phyloP scores from a whole-genome alignment of 371 early-diverging fungal species.

The Circinella umbellata region DNA sequence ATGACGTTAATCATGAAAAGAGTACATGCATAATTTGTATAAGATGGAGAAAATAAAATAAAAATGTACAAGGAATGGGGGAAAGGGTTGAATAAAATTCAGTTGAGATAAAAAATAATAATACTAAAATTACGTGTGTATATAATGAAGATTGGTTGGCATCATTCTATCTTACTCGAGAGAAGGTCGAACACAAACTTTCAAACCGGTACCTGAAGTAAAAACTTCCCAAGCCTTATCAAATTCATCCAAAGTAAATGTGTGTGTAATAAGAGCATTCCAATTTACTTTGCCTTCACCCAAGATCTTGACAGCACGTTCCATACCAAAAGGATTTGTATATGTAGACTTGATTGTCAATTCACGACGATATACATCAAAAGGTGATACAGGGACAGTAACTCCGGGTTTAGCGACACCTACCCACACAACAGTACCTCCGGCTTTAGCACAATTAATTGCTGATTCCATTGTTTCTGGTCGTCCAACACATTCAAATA shows the following conservation, averaged over 20 bases:
- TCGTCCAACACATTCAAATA: conserved; percentile 63
- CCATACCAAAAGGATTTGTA: conserved; percentile 63
- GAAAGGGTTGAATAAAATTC: too few species aligned
- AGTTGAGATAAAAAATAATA: too few species aligned
- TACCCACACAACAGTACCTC: conserved; percentile 59
- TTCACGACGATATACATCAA: conserved; percentile 59
- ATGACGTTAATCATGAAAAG: too few species aligned
- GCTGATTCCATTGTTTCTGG: conserved; percentile 52
- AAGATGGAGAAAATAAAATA: too few species aligned
- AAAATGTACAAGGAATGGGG: too few species aligned
- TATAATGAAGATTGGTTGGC: too few species aligned
- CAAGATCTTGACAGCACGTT: conserved; percentile 58
- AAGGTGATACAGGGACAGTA: conserved; percentile 51
- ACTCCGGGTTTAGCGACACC: conserved; percentile 60
- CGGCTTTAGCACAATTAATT: conserved; percentile 52
- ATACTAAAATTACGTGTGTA: too few species aligned
- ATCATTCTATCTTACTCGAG: neutral
- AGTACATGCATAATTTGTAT: too few species aligned
- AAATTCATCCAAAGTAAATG: conserved; percentile 53
- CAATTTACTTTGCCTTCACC: conserved; percentile 49
- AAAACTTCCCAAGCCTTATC: conserved; percentile 59
- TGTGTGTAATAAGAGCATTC: conserved; percentile 51
- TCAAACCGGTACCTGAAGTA: conserved; percentile 49
- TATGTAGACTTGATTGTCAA: conserved; percentile 62
- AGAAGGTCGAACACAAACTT: conserved; percentile 53